Base-by-base conservation (phyloP, 192 early-diverging fungal species). In the Diversispora eburnea region DNA sequence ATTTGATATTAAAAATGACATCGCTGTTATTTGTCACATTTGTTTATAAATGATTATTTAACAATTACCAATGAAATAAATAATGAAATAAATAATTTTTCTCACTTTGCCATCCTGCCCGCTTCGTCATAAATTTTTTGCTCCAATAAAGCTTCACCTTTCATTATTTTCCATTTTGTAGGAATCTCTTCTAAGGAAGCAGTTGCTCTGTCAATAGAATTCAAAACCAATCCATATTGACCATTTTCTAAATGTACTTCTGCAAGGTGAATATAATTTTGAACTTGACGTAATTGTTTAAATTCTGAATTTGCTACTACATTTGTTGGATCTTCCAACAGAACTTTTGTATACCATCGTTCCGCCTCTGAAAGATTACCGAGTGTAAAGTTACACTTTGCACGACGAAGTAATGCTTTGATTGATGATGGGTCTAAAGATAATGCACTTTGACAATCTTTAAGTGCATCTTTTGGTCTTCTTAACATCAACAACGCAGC, bases 401-500 rank as follows among this genome's bases (percentile, higher is more conserved):
- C 88, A 19, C 83, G 88, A 64, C 93, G 85, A 52, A 88, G 69
- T 45, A 8, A 83, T 48, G 88, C 87, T 77, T 94, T 95, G 42
- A 81, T 70, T 62, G 86, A 86, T 39, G 73, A 58, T 19, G 84
- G 79, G 75, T 94, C 92, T 20, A 89, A 72, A 8, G 77, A 76
- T 45, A 90, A 75, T 1, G 91, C 82, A 6, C 72, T 78, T 45
- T 80, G 76, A 80, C 89, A 91, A 78, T 95, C 93, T 15, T 76
- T 74, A 15, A 88, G 67, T 8, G 90, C 89, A 12, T 87, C 82
- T 51, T 75, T 79, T 68, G 84, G 90, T 43, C 84, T 83, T 42
- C 83, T 82, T 48, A 87, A 67, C 88, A 92, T 91, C 71, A 89
- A 86, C 20, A 86, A 81, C 13, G 93, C 93, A 9, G 93, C 93